Conservation (phyloP, 208 protist species). For the Naegleria lovaniensis region DNA sequence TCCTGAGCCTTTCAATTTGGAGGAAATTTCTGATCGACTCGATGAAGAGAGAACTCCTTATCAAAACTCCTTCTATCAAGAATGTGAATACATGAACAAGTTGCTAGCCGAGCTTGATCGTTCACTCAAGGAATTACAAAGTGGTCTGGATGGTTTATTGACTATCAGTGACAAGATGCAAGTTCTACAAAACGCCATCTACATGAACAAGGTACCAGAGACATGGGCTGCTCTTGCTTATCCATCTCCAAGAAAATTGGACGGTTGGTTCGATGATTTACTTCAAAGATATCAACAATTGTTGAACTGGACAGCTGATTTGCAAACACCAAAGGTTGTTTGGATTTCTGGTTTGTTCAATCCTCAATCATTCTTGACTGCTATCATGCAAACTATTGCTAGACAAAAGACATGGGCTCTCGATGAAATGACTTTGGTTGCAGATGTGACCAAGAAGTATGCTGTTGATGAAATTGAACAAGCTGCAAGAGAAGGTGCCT, state of each 20-base stretch:
- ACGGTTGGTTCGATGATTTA: slow-evolving; percentile 90
- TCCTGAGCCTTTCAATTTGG: slow-evolving; percentile 78
- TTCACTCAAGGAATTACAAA: slow-evolving; percentile 91
- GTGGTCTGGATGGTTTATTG: slow-evolving; percentile 86
- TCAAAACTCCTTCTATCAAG: slow-evolving; percentile 92
- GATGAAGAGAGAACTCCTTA: slow-evolving; percentile 94
- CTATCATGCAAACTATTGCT: slow-evolving; percentile 95
- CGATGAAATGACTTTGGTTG: slow-evolving; percentile 86
- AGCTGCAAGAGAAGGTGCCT: slow-evolving; percentile 89
- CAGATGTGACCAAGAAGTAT: slow-evolving; percentile 90
- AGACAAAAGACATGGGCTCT: slow-evolving; percentile 92
- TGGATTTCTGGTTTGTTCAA: slow-evolving; percentile 95
- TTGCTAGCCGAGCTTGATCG: slow-evolving; percentile 77
- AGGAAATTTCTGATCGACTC: slow-evolving; percentile 78
- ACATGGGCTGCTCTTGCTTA: slow-evolving; percentile 91
- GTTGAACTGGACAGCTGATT: slow-evolving; percentile 77
- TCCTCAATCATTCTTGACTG: slow-evolving; percentile 97
- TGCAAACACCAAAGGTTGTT: slow-evolving; percentile 80
- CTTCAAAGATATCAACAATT: slow-evolving; percentile 85
- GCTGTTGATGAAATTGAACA: slow-evolving; percentile 78
- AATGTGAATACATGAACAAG: slow-evolving; percentile 96
- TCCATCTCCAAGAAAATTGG: slow-evolving; percentile 83
- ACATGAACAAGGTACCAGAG: slow-evolving; percentile 72
- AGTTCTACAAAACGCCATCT: slow-evolving; percentile 50
- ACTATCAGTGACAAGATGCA: slow-evolving; percentile 73